A percentile compares a stretch with the other conserved stretches of the same genome.
phyloP scores from a whole-genome alignment of 371 early-diverging fungal species.

The Sporodiniella umbellata region DNA sequence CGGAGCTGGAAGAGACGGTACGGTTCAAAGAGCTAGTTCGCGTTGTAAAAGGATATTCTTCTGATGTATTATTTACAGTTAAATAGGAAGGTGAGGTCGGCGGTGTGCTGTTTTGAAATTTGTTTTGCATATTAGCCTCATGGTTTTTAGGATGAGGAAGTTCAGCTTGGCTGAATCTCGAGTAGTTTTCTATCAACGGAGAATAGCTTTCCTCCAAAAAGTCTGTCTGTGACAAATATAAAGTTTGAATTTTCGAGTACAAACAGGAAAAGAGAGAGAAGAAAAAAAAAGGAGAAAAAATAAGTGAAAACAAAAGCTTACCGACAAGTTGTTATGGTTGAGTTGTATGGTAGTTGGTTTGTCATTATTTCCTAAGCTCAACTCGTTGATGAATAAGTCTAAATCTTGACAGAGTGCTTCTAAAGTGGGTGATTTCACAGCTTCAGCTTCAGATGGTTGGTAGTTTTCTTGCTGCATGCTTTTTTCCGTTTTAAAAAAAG shows the following conservation, averaged over 20 bases:
- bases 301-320: neutral
- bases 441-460: neutral
- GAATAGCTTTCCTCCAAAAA: constrained; percentile 8
- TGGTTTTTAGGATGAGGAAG: neutral
- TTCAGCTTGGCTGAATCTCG: constrained; percentile 9
- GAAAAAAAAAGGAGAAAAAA: neutral
- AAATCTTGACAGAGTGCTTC: constrained; percentile 35
- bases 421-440: constrained; percentile 21
- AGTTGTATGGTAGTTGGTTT: neutral
- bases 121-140: neutral
- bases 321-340: neutral
- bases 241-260: constrained; percentile 6
- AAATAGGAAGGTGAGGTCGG: constrained; percentile 23
- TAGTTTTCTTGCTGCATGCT: neutral
- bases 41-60: constrained; percentile 26
- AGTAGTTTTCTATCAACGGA: constrained; percentile 17
- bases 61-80: constrained; percentile 2
- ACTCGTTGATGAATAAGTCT: constrained; percentile 34
- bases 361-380: constrained; percentile 3
- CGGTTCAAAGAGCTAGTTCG: constrained; percentile 33
- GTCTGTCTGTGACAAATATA: neutral
- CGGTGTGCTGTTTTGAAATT: constrained; percentile 2
- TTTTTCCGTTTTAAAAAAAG: neutral
- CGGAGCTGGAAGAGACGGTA: constrained; percentile 9
- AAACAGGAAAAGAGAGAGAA: neutral